Conservation (phyloP, 768 basidiomycete genomes). For the Phallus indusiatus region DNA sequence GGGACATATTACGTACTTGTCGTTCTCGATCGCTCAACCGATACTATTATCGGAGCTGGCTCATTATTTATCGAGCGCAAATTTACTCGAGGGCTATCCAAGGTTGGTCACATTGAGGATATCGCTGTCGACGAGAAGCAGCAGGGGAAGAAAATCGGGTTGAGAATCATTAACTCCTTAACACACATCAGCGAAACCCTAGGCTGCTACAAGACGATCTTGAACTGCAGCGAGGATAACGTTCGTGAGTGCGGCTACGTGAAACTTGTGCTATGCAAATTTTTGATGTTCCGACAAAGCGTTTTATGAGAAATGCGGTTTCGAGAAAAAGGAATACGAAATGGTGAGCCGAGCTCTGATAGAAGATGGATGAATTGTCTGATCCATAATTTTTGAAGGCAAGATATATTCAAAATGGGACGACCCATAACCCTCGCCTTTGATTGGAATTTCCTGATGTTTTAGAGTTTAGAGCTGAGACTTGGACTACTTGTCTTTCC, state of each 20-base stretch:
- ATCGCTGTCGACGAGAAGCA: constrained; percentile 83
- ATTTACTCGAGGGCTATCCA: constrained; percentile 78
- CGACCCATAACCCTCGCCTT: too few species aligned
- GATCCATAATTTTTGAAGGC: not conserved
- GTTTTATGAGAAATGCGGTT: constrained; percentile 97
- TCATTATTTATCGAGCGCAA: constrained; percentile 88
- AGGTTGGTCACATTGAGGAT: constrained; percentile 95
- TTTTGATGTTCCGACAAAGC: constrained; percentile 33
- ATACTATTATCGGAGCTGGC: constrained; percentile 78
- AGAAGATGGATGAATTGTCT: not conserved
- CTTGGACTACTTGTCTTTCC: too few species aligned
- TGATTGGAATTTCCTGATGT: too few species aligned
- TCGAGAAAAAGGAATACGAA: constrained; percentile 80
- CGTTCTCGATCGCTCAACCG: constrained; percentile 63
- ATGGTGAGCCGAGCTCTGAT: constrained; percentile 55
- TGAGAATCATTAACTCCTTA: constrained; percentile 79
- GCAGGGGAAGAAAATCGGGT: constrained; percentile 89
- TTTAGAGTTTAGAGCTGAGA: too few species aligned
- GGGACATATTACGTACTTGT: constrained; percentile 79
- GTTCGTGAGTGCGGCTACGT: constrained; percentile 57
- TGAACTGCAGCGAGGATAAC: constrained; percentile 88
- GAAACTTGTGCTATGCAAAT: not conserved
- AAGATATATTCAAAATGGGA: not conserved
- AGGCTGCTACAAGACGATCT: constrained; percentile 93
- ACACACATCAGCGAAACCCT: constrained; percentile 70